These are phyloP conservation scores for Polymyxa betae DNA, from an alignment of 208 protist species.

Conservation along the genomic window DNA sequence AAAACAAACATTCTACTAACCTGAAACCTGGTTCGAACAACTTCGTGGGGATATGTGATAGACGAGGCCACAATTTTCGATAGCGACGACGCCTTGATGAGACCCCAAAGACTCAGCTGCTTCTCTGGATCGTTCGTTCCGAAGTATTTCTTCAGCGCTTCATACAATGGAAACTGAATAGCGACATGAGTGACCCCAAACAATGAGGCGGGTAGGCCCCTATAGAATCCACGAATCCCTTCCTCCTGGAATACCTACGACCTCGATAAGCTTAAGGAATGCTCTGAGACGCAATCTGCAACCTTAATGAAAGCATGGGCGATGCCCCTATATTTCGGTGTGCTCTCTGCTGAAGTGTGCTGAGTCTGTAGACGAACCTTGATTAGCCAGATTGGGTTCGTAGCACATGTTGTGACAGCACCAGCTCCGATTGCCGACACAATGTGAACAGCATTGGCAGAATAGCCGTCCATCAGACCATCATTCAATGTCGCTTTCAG, in stretches of 20 bases:
- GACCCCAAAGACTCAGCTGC: conserved; percentile 11
- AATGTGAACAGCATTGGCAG: not conserved
- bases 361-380: conserved; percentile 49
- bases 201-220: conserved; percentile 22
- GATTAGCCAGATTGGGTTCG: conserved; percentile 35
- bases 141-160: conserved; percentile 16
- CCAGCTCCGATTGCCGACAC: not conserved
- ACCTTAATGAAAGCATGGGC: conserved; percentile 33
- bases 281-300: not conserved
- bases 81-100: conserved; percentile 32
- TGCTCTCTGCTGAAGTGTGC: not conserved
- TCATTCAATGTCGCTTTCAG: not conserved
- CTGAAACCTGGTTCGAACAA: conserved; percentile 46
- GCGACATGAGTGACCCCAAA: conserved; percentile 13
- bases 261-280: not conserved
- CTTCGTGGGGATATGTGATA: conserved; percentile 35
- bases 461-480: not conserved
- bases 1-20: not conserved
- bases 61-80: conserved; percentile 30
- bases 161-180: conserved; percentile 45
- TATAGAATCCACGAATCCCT: conserved; percentile 46
- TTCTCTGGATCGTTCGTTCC: not conserved
- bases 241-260: conserved; percentile 27
- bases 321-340: conserved; percentile 17
- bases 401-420: conserved; percentile 49